phyloP scores from a whole-genome alignment of 768 basidiomycete species.

The Kwoniella shandongensis region DNA sequence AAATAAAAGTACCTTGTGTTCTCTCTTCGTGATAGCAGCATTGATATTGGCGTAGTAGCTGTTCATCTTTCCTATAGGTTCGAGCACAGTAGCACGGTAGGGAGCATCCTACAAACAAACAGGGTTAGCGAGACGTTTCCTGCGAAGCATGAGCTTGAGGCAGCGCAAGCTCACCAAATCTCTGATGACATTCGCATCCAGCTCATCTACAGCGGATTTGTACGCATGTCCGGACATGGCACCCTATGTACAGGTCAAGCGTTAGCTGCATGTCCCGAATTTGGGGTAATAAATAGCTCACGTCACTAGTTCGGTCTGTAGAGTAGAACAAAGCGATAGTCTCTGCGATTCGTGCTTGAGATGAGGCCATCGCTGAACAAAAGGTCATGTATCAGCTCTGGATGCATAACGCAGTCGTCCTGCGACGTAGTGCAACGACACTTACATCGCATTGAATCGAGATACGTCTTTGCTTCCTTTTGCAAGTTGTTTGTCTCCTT shows the following conservation, averaged over 20 bases:
- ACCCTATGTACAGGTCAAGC: conserved; percentile 55
- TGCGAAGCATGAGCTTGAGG: background rate
- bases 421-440: conserved; percentile 19
- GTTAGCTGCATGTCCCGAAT: conserved; percentile 3
- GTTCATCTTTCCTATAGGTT: conserved; percentile 95
- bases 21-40: conserved; percentile 87
- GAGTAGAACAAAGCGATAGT: conserved; percentile 88
- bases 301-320: conserved; percentile 58
- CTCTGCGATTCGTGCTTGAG: conserved; percentile 90
- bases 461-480: conserved; percentile 91
- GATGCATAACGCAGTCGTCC: no score
- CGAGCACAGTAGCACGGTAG: conserved; percentile 89
- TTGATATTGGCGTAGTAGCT: conserved; percentile 91
- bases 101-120: conserved; percentile 73
- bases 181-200: conserved; percentile 77
- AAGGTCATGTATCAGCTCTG: background rate
- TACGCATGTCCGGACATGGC: conserved; percentile 98
- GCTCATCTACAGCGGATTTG: conserved; percentile 88
- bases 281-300: conserved; percentile 17
- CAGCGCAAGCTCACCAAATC: conserved; percentile 66
- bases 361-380: conserved; percentile 84
- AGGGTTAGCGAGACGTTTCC: background rate
- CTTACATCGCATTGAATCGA: conserved; percentile 89
- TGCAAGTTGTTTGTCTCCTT: conserved; percentile 92
- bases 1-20: conserved; percentile 74